These are phyloP conservation scores for Phytophthora macrochlamydospora DNA, from an alignment of 352 stramenopile genomes.

Conservation along the genomic window DNA sequence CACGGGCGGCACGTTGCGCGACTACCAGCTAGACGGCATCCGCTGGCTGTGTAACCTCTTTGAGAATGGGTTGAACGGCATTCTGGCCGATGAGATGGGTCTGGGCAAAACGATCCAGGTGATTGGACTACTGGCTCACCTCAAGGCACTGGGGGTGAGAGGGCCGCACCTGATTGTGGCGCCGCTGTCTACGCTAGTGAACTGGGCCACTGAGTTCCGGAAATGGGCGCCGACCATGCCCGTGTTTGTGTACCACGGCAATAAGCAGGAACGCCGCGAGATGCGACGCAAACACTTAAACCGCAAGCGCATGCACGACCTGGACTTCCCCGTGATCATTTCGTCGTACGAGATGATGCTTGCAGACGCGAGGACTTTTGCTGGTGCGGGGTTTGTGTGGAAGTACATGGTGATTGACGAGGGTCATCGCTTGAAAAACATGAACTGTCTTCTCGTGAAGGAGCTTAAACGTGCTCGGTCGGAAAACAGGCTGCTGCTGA, in stretches of 20 bases:
- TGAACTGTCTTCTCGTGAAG: constrained; percentile 94
- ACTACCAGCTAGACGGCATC: constrained; percentile 97
- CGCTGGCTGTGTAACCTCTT: constrained; percentile 97
- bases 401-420: constrained; percentile 99
- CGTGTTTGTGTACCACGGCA: constrained; percentile 98
- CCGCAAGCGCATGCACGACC: constrained; percentile 53
- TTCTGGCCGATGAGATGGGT: constrained; percentile 89
- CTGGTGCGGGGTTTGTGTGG: constrained; percentile 69
- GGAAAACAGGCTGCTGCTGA: constrained; percentile 95
- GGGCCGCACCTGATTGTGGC: constrained; percentile 98
- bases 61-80: constrained; percentile 96
- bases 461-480: constrained; percentile 94
- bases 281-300: constrained; percentile 61
- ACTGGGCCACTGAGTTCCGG: constrained; percentile 95
- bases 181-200: constrained; percentile 97
- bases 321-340: constrained; percentile 86
- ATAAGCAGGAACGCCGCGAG: constrained; percentile 42
- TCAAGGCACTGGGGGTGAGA: constrained; percentile 89
- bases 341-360: constrained; percentile 90
- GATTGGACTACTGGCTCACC: constrained; percentile 93
- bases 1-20: constrained; percentile 83
- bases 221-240: constrained; percentile 92
- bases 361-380: constrained; percentile 70
- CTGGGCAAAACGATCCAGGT: constrained; percentile 94
- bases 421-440: constrained; percentile 98